Evolutionary conservation across 2,329 filamentous ascomycete genomes (phyloP).

Genomic region (Diaporthe citri): DNA sequence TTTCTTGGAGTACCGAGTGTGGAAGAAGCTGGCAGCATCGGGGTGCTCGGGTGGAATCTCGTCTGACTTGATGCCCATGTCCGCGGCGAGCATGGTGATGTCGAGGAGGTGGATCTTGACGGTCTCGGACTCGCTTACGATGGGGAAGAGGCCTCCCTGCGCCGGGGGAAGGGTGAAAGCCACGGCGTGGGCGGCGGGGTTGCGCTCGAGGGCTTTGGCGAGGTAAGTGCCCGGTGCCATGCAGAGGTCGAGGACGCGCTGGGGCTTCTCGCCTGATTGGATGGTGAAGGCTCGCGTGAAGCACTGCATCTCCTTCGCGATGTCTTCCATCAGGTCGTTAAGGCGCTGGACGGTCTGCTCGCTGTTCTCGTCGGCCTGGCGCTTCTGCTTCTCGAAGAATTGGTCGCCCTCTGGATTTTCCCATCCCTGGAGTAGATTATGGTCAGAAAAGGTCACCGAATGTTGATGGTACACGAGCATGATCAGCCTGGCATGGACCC

Average conservation of each 20-base stretch:
- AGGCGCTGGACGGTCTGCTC: not conserved
- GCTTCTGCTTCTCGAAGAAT: not conserved
- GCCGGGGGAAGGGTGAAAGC: constrained; percentile 57
- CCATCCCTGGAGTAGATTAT: constrained; percentile 20
- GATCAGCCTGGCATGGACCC: too few species aligned
- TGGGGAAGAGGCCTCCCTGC: constrained; percentile 56
- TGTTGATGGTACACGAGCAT: not conserved
- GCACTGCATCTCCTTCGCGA: constrained; percentile 20
- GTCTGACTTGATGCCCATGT: constrained; percentile 54
- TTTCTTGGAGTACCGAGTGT: constrained; percentile 51
- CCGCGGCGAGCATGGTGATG: constrained; percentile 63
- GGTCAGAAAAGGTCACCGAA: not conserved
- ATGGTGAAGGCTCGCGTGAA: constrained; percentile 8
- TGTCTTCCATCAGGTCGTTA: not conserved
- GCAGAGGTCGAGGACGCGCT: constrained; percentile 31
- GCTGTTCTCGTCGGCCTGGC: not conserved
- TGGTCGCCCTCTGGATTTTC: not conserved
- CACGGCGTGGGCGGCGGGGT: not conserved
- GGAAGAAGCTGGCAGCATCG: constrained; percentile 47
- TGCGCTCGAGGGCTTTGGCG: not conserved
- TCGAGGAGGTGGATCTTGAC: constrained; percentile 53
- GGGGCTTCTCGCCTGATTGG: not conserved
- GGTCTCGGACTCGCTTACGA: constrained; percentile 43
- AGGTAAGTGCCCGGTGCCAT: constrained; percentile 23
- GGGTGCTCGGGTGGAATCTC: constrained; percentile 51